Evolutionary conservation across 306 rosid species (phyloP), one percentile per base, ranked within the genome.

Genomic region (Castanospermum australe): DNA sequence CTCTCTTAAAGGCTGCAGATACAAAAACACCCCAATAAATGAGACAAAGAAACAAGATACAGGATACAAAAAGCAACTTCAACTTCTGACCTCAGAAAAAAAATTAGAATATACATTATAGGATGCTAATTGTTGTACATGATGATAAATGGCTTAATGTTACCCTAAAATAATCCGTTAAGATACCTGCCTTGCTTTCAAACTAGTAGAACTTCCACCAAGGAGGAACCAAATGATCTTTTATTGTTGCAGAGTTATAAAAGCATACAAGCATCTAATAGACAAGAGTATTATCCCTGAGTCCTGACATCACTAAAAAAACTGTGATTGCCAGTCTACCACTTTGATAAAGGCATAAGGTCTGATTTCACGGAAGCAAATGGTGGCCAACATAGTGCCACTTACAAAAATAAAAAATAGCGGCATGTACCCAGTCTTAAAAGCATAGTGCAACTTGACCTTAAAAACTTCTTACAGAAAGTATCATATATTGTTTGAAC

Each of bases 1-100:
- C 44, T 67, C 96, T 87, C 83, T 87, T 88, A 36, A 95, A 95
- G 33, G 97, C 99, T 95, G 90, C 90, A 87, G 8, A 64, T 48
- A 45, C 20, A 33, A 15, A 71, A 78, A 52, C 22, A 36, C 51
- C 45, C 6, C 36, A 44, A 25, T 50, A 70, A 41, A 41, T 65
- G 50, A 62, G 54, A 42, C 21, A 68, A 64, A 24, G 39, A 75
- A 55, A 62, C 55, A 61, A 47, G 69, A 69, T 18, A 71, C 38
- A 12, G 11, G 75, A 28, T 71, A 45, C 12, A 42, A 60, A 73
- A 50, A 67, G 55, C 51, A 80, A 45, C 66, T 83, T 83, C 77
- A 55, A 15, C 56, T 77, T 60, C 35, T 61, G 38, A 50, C 44
- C 42, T 66, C n/a, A 15, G 57, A 5, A 45, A 47, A 65, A 25